Conservation (phyloP, 805 yeast species). For the Spathaspora boniae region DNA sequence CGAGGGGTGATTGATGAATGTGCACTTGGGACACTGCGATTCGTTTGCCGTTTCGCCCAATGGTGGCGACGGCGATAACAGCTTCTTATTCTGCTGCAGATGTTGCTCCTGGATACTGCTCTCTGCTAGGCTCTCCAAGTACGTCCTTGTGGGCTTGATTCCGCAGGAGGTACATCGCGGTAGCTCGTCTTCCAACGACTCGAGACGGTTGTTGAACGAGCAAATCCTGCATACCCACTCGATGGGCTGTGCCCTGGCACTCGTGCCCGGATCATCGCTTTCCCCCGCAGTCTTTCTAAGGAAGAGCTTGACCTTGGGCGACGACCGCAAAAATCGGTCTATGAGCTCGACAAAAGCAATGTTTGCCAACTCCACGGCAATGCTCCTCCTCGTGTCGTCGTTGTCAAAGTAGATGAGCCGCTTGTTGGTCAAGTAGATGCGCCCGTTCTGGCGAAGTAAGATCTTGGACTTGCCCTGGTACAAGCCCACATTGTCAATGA, state of each 20-base stretch:
- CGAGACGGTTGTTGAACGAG: constrained; percentile 54
- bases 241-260: constrained; percentile 9
- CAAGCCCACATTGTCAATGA: constrained; percentile 53
- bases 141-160: constrained; percentile 19
- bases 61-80: constrained; percentile 1
- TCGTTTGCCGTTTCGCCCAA: constrained; percentile 13
- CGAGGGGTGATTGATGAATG: constrained; percentile 81
- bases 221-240: constrained; percentile 92
- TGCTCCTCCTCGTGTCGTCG: constrained; percentile 29
- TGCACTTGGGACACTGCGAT: constrained; percentile 55
- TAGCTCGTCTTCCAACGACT: constrained; percentile 16
- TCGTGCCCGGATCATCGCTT: not conserved
- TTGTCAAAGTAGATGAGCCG: constrained; percentile 74
- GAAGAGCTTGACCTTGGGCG: constrained; percentile 64
- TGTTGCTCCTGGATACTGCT: too few species aligned
- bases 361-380: constrained; percentile 44
- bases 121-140: constrained; percentile 2
- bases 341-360: constrained; percentile 37
- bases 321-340: constrained; percentile 65
- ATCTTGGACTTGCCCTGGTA: constrained; percentile 76
- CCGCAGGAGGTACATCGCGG: constrained; percentile 42
- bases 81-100: too few species aligned
- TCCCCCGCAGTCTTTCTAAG: constrained; percentile 10
- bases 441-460: constrained; percentile 62
- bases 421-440: constrained; percentile 71